Evolutionary conservation across 805 yeast genomes (phyloP).

Genomic region (Kodamaea kakaduensis): DNA sequence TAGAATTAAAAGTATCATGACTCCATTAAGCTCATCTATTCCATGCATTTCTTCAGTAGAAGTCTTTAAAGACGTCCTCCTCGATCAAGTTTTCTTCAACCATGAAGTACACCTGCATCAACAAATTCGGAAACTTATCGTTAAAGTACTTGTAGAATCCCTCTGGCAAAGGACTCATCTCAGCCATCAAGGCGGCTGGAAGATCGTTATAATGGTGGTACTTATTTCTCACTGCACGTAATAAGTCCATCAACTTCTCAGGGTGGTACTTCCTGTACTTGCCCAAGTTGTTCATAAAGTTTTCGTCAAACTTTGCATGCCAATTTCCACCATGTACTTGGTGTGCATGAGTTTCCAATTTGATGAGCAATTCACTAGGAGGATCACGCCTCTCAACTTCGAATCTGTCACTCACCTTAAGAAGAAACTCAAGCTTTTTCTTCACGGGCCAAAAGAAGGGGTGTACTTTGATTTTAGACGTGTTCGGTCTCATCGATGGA

Average conservation of each 20-base stretch:
- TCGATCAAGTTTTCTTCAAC: conserved; percentile 53
- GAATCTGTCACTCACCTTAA: conserved; percentile 86
- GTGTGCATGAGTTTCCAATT: conserved; percentile 50
- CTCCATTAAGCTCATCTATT: neutral
- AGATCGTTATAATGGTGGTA: conserved; percentile 92
- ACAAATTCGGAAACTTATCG: conserved; percentile 67
- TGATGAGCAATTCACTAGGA: conserved; percentile 54
- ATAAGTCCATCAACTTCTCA: conserved; percentile 72
- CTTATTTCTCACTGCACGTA: conserved; percentile 88
- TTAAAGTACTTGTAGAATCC: conserved; percentile 81
- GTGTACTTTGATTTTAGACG: conserved; percentile 64
- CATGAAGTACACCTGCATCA: conserved; percentile 70
- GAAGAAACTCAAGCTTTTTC: conserved; percentile 74
- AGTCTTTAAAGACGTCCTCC: conserved; percentile 55
- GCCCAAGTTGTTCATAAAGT: conserved; percentile 78
- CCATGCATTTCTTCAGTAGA: conserved; percentile 18
- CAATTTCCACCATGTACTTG: conserved; percentile 68
- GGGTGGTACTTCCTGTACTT: conserved; percentile 86
- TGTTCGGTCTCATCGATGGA: conserved; percentile 70
- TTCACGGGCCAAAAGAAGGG: conserved; percentile 83
- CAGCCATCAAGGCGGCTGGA: conserved; percentile 58
- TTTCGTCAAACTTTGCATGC: conserved; percentile 68
- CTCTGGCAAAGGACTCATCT: conserved; percentile 77
- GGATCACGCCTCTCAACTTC: conserved; percentile 83
- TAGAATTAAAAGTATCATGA: conserved; percentile 1